Evolutionary conservation across 441 rosid genomes (phyloP), one percentile per base, ranked within the genome.

Genomic region (Flueggea neowawraea): DNA sequence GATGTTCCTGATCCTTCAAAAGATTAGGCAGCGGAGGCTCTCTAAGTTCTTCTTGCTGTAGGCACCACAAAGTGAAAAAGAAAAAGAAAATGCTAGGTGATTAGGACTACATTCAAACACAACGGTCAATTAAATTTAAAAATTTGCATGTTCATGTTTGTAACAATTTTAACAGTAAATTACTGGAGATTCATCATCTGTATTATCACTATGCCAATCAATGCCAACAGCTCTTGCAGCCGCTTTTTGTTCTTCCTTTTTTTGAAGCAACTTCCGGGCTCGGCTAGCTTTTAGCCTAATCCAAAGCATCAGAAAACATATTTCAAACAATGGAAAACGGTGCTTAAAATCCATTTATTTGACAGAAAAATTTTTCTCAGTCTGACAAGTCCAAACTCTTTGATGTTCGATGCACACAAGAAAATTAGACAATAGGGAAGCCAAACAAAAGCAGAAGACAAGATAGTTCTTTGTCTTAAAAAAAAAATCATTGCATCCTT

Each of bases 1-100:
- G 96, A 74, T 86, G 87, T 82, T 87, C 87, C 63, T 81, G 92
- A 69, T 89, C 85, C 74, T 83, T 84, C 66, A 88, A 68, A 66
- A 86, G 68, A 64, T 79, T 75, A 6, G 72, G 80, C 62, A 86
- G 68, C 31, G 87, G 84, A 50, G 85, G 77, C 31, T 69, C 75
- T 70, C 78, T 79, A 64, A 54, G n/a, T 64, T 64, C 79, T 69
- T 76, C 80, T 72, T 75, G 62, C 81, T 75, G 66, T 50, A 60
- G 60, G 62, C 44, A 12, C 7, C 31, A 52, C 31, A 36, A n/a
- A 36, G 41, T 15, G 31, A 45, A 63, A 8, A n/a, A 52, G 41
- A 5, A 52, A 28, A 17, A 45, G 11, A 57, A 47, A 31, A 55
- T 55, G 58, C 28, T 22, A 22, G 41, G 50, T 16, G 7, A n/a